A percentile compares a stretch with the other conserved stretches of the same genome.
Evolutionary conservation across 2,329 filamentous ascomycete genomes (phyloP).

Genomic region (Fusarium secorum): DNA sequence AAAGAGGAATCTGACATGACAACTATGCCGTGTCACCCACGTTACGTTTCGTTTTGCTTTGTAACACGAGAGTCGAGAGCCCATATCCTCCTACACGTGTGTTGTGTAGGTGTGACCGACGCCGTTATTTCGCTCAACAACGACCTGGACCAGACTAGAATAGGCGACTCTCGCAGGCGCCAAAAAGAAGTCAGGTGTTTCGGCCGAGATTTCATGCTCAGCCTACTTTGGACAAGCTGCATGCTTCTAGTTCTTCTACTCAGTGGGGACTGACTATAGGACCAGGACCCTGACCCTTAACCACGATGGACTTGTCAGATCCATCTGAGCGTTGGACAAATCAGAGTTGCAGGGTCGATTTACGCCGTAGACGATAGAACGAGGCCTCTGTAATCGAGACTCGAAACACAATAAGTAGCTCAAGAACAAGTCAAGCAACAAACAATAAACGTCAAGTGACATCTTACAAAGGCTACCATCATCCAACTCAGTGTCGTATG

Average conservation of each 20-base stretch:
- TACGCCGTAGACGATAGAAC: background rate
- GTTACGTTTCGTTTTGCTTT: background rate
- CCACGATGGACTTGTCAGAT: background rate
- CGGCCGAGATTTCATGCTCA: conserved; percentile 35
- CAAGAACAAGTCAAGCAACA: background rate
- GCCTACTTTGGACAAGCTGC: conserved; percentile 32
- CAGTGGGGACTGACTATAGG: conserved; percentile 8
- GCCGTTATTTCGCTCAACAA: background rate
- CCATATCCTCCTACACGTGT: background rate
- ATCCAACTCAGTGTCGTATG: conserved; percentile 1
- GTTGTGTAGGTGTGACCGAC: background rate
- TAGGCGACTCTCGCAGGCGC: conserved; percentile 9
- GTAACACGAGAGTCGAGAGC: background rate
- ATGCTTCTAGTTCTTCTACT: conserved; percentile 19
- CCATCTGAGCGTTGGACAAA: conserved; percentile 1
- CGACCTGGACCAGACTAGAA: conserved; percentile 2
- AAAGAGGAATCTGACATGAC: background rate
- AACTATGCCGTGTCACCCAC: background rate
- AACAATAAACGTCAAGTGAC: background rate
- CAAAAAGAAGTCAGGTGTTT: conserved; percentile 32
- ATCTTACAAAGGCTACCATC: background rate
- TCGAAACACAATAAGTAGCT: background rate
- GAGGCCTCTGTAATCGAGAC: background rate
- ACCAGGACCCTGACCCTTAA: conserved; percentile 6
- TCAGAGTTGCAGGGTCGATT: conserved; percentile 12